phyloP scores from a whole-genome alignment of 805 yeast species.

The Pichia rugopelliculosa region DNA sequence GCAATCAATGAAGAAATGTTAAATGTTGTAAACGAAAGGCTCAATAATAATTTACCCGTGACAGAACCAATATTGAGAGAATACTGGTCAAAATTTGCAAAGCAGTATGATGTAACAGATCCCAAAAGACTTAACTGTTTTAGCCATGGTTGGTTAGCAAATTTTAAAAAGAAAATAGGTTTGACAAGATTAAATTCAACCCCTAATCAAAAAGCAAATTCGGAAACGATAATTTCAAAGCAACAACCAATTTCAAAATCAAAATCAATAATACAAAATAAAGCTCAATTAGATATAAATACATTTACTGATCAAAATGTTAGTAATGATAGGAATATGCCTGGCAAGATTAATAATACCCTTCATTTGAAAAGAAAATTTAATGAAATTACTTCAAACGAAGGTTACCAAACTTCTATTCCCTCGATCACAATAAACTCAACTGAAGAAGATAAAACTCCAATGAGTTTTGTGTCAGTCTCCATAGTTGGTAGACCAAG shows the following conservation, averaged over 20 bases:
- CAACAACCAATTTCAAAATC: neutral
- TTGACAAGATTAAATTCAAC: neutral
- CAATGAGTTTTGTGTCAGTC: neutral
- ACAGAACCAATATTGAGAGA: slow-evolving; percentile 50
- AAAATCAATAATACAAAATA: neutral
- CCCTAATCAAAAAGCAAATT: neutral
- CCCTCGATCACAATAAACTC: neutral
- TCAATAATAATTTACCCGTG: slow-evolving; percentile 38
- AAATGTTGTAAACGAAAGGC: slow-evolving; percentile 38
- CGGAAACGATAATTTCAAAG: neutral
- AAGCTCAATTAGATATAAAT: neutral
- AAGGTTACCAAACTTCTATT: neutral
- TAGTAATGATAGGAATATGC: neutral
- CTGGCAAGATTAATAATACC: neutral
- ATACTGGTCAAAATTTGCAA: slow-evolving; percentile 50
- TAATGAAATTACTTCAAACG: neutral
- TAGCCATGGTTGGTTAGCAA: slow-evolving; percentile 58
- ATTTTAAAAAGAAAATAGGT: slow-evolving; percentile 52
- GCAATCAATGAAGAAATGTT: slow-evolving; percentile 56
- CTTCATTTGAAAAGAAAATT: neutral
- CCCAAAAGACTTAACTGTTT: slow-evolving; percentile 49
- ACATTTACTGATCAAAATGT: no score
- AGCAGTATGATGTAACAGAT: slow-evolving; percentile 49
- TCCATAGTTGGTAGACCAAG: neutral
- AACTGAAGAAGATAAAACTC: neutral